phyloP scores from a whole-genome alignment of 2,329 filamentous ascomycete genomes.

The Colletotrichum tropicale region DNA sequence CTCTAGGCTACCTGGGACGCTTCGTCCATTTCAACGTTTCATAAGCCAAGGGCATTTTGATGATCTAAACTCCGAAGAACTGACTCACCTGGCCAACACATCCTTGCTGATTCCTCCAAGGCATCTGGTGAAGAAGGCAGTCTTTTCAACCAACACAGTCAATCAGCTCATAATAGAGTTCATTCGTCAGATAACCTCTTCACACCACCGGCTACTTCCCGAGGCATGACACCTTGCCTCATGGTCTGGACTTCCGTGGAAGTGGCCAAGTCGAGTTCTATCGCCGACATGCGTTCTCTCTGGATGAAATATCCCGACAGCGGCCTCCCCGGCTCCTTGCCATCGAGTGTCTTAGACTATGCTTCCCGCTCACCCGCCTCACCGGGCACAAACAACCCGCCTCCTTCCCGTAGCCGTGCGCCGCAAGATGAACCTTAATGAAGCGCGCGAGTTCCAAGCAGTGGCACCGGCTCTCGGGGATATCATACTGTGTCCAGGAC shows the following conservation, averaged over 20 bases:
- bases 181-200: neutral
- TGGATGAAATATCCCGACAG: neutral
- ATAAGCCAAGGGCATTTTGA: neutral
- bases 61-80: neutral
- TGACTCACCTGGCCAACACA: neutral
- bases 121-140: neutral
- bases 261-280: neutral
- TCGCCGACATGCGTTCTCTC: neutral
- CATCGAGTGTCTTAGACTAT: no score
- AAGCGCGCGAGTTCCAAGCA: neutral
- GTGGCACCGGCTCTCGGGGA: neutral
- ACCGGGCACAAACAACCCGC: neutral
- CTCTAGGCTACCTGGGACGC: neutral
- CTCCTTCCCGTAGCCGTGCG: neutral
- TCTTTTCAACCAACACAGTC: neutral
- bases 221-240: neutral
- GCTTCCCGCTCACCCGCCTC: neutral
- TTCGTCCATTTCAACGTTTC: neutral
- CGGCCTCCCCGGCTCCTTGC: neutral
- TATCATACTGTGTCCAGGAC: neutral
- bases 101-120: neutral
- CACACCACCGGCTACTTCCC: neutral
- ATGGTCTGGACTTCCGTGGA: neutral
- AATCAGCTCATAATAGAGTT: neutral
- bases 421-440: neutral